Conservation (phyloP, 1,139 yeast species). For the Pichia sp. region DNA sequence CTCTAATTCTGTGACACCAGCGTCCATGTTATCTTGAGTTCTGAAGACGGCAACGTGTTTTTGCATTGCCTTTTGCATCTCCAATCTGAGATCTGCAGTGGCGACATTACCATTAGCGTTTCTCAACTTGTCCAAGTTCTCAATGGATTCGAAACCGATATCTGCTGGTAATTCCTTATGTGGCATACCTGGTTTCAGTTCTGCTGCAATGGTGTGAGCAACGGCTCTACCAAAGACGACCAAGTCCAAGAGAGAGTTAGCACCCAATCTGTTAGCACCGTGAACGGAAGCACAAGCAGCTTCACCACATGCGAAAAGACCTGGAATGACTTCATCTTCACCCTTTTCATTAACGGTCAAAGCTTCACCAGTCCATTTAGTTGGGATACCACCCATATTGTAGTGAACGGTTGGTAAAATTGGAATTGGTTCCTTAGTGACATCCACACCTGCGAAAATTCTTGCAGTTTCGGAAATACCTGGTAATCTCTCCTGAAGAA, state of each 20-base stretch:
- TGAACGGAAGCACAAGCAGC: constrained; percentile 99
- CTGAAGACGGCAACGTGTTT: constrained; percentile 96
- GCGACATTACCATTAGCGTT: constrained; percentile 73
- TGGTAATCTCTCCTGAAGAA: constrained; percentile 92
- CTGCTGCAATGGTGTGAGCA: constrained; percentile 81
- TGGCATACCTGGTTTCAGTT: constrained; percentile 83
- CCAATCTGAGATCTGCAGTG: constrained; percentile 84
- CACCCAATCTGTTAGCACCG: constrained; percentile 99
- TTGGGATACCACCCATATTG: constrained; percentile 99
- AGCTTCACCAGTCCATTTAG: constrained; percentile 95
- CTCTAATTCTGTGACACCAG: constrained; percentile 77
- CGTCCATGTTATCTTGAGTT: constrained; percentile 85
- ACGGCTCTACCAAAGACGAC: constrained; percentile 99
- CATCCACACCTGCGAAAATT: constrained; percentile 98
- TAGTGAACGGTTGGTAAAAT: constrained; percentile 97
- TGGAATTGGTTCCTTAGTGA: constrained; percentile 98
- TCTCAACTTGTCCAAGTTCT: constrained; percentile 83
- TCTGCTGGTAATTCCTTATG: constrained; percentile 75
- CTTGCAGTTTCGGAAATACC: constrained; percentile 99
- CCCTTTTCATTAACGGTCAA: constrained; percentile 80
- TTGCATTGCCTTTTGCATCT: constrained; percentile 97
- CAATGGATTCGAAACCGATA: constrained; percentile 84
- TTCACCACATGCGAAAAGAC: constrained; percentile 97
- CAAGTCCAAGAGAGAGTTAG: constrained; percentile 94
- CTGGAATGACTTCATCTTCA: constrained; percentile 86